A percentile compares a stretch with the other conserved stretches of the same genome.
Evolutionary conservation across 495 filamentous ascomycete genomes (phyloP).

Genomic region (Astrocystis sublimbata): DNA sequence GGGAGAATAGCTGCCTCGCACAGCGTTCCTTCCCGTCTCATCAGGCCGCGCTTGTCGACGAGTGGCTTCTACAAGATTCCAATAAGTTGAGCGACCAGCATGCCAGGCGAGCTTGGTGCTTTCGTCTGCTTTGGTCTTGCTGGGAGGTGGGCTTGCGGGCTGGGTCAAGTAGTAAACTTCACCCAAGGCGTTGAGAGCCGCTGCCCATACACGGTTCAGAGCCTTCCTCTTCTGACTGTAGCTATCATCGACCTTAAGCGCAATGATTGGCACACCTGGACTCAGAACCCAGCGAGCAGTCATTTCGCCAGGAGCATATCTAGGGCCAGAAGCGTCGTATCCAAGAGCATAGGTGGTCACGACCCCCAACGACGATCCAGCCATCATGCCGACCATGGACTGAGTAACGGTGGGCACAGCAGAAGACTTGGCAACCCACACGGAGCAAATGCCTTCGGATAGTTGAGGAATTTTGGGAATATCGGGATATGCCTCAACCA

Average conservation of each 20-base stretch:
- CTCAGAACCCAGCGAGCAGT: conserved; percentile 86
- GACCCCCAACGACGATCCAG: conserved; percentile 84
- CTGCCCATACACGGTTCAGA: conserved; percentile 77
- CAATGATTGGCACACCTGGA: conserved; percentile 89
- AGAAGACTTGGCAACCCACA: conserved; percentile 90
- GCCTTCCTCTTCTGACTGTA: conserved; percentile 68
- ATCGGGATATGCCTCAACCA: conserved; percentile 55
- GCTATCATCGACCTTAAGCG: conserved; percentile 79
- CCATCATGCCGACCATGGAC: conserved; percentile 77
- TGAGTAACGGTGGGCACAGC: conserved; percentile 69
- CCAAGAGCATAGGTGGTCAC: conserved; percentile 81
- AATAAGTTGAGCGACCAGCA: conserved; percentile 72
- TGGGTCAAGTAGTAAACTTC: conserved; percentile 84
- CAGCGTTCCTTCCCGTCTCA: conserved; percentile 61
- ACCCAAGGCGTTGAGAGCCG: conserved; percentile 85
- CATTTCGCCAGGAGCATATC: conserved; percentile 70
- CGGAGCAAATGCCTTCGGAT: conserved; percentile 65
- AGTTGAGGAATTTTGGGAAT: conserved; percentile 68
- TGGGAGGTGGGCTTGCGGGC: conserved; percentile 51
- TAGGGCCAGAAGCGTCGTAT: conserved; percentile 63
- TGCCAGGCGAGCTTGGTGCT: conserved; percentile 67
- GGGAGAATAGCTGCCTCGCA: conserved; percentile 50
- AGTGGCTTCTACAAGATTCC: conserved; percentile 77
- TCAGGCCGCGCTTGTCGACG: conserved; percentile 64
- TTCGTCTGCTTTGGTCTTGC: conserved; percentile 53